These are phyloP conservation scores for Aristolochia contorta DNA, from an alignment of 164 flowering plant genomes.

Conservation along the genomic window DNA sequence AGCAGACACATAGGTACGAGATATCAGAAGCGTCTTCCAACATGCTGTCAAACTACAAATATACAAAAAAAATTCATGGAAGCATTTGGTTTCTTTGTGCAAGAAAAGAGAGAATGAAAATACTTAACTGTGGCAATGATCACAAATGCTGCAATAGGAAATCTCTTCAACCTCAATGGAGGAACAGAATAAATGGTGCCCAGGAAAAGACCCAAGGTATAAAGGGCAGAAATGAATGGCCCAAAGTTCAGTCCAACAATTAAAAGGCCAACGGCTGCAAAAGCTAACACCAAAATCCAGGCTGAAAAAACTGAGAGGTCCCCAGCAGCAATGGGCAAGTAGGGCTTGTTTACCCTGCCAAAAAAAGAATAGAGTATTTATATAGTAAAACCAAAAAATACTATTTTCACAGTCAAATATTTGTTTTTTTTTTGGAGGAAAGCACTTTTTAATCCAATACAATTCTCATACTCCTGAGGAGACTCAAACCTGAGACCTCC, in stretches of 20 bases:
- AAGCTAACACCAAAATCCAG: conserved; percentile 76
- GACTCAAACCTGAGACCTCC: too few species aligned
- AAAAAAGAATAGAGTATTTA: background rate
- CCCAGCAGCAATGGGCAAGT: conserved; percentile 97
- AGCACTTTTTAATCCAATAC: too few species aligned
- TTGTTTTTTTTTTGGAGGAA: too few species aligned
- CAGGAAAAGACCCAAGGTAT: conserved; percentile 83
- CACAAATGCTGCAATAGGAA: conserved; percentile 91
- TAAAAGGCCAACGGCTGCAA: conserved; percentile 61
- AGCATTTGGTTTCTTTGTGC: background rate
- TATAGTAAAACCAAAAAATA: too few species aligned
- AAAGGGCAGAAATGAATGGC: conserved; percentile 82
- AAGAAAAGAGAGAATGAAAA: background rate
- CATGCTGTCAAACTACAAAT: too few species aligned
- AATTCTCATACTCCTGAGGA: too few species aligned
- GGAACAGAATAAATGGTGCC: conserved; percentile 98
- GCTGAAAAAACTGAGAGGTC: conserved; percentile 90
- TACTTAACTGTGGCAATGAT: conserved; percentile 62
- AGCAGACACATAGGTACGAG: background rate
- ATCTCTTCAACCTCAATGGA: conserved; percentile 93
- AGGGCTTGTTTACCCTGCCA: conserved; percentile 91
- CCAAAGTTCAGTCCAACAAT: conserved; percentile 76
- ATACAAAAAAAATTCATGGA: too few species aligned
- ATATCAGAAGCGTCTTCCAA: background rate
- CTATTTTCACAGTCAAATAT: too few species aligned